Base-by-base conservation (phyloP, 2,329 filamentous ascomycete species). In the Chaetoscypha palmicola region DNA sequence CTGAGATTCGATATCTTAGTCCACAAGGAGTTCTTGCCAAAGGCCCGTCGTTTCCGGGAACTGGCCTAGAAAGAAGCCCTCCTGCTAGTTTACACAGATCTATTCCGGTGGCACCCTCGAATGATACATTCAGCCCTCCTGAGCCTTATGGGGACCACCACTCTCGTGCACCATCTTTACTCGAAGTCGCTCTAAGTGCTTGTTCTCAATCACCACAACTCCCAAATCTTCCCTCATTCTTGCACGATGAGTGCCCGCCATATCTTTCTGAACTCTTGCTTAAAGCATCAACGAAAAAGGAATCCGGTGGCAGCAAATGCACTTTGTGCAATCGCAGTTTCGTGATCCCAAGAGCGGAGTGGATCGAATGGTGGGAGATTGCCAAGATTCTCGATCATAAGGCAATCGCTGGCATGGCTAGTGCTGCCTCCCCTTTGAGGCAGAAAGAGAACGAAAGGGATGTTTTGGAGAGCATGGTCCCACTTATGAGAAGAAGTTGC, bases 361-460 rank as follows among this genome's bases (percentile, higher is more conserved):
- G 79, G 79, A 62, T 83, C 5, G 79, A 83, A 55, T 83, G 79
- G 74, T 77, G 73, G 59, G 67, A 73, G 45, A 54, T 71, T 23
- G 50, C 54, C 9, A 54, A 48, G 32, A 44, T 49, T 19, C 36
- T 43, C 5, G 43, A 50, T 8, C 43, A 47, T 9, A 45, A 47
- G 21, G 39, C 40, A 5, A 38, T 41, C 9, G 39, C 39, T 14
- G 36, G 30, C 7, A 38, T 44, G 35, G 48, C 46, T 16, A 57
- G 47, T 45, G 51, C 54, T 2, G 53, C 52, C 1, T 54, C 47
- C 37, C 54, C 48, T 7, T 30, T 56, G 37, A 45, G 52, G 43
- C 45, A 45, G 7, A 47, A 54, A 32, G 57, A 57, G 24, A 58
- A 60, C 39, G 49, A 58, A 33, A 56, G 60, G 41, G 59, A 62